Percentiles rank a stretch among this genome's conserved stretches.
Conservation (phyloP, 441 rosid genomes). For the Isatis lusitanica region DNA sequence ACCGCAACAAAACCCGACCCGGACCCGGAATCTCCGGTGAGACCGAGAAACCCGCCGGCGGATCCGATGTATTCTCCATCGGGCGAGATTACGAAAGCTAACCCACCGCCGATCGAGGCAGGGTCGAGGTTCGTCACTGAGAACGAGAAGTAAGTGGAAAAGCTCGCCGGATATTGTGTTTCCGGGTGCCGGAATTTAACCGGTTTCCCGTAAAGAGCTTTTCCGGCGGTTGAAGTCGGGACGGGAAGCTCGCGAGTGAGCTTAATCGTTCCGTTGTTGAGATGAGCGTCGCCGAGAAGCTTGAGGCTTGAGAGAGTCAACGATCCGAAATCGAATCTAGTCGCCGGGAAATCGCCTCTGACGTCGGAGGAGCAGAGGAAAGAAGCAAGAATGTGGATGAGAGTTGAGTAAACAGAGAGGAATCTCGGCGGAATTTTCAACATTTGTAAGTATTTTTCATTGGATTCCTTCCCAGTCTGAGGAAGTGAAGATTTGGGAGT, state of each 20-base stretch:
- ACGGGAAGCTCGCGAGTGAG: slow-evolving; percentile 87
- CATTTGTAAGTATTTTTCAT: slow-evolving; percentile 38
- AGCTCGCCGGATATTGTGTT: slow-evolving; percentile 54
- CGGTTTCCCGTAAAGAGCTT: slow-evolving; percentile 72
- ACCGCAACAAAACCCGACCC: slow-evolving; percentile 72
- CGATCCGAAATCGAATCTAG: slow-evolving; percentile 81
- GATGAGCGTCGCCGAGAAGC: slow-evolving; percentile 90
- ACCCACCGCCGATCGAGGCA: slow-evolving; percentile 93
- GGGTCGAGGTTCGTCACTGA: slow-evolving; percentile 74
- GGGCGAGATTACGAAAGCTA: slow-evolving; percentile 80
- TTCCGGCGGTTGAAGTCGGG: slow-evolving; percentile 83
- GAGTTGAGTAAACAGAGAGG: slow-evolving; percentile 32
- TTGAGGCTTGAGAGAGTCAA: slow-evolving; percentile 64
- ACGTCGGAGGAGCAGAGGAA: slow-evolving; percentile 34
- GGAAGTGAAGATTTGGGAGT: slow-evolving; percentile 26
- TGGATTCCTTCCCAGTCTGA: slow-evolving; percentile 14
- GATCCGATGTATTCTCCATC: slow-evolving; percentile 66
- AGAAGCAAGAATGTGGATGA: slow-evolving; percentile 24
- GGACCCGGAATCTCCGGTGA: slow-evolving; percentile 44
- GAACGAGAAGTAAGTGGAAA: slow-evolving; percentile 85
- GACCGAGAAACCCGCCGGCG: slow-evolving; percentile 76
- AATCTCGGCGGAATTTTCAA: slow-evolving; percentile 30
- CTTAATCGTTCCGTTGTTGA: slow-evolving; percentile 69
- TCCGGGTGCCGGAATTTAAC: slow-evolving; percentile 67
- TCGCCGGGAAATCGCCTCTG: slow-evolving; percentile 34